Conservation (phyloP, 139 green algal species). For the Chlamydomonas sphaeroides region DNA sequence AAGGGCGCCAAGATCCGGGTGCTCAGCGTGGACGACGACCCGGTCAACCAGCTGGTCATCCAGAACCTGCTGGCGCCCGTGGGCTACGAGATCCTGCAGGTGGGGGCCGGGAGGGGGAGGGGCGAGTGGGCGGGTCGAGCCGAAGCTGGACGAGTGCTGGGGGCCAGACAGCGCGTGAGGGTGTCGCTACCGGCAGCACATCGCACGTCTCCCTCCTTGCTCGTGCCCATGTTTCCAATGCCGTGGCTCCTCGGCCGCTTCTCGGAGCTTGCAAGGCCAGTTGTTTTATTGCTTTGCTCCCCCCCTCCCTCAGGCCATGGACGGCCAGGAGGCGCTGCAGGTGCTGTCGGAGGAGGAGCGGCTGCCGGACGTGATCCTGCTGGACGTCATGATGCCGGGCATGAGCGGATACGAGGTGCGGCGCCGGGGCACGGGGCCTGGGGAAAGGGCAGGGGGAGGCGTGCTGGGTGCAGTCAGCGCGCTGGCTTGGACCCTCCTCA, state of each 20-base stretch:
- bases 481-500: too few relatives aligned
- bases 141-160: too few relatives aligned
- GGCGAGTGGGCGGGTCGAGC: not conserved
- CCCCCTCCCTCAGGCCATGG: slow-evolving; percentile 55
- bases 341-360: slow-evolving; percentile 33
- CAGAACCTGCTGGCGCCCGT: slow-evolving; percentile 63
- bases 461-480: too few relatives aligned
- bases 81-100: slow-evolving; percentile 60
- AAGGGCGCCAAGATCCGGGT: slow-evolving; percentile 45
- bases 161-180: too few relatives aligned
- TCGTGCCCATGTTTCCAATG: too few relatives aligned
- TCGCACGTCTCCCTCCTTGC: too few relatives aligned
- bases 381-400: slow-evolving; percentile 85
- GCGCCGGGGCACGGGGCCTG: too few relatives aligned
- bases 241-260: not conserved
- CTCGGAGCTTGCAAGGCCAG: too few relatives aligned
- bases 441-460: too few relatives aligned
- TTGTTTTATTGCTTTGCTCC: too few relatives aligned
- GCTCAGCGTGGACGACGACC: slow-evolving; percentile 74
- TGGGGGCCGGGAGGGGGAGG: slow-evolving; percentile 9
- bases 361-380: slow-evolving; percentile 69
- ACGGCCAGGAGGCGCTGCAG: slow-evolving; percentile 57
- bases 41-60: slow-evolving; percentile 75
- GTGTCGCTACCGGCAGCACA: too few relatives aligned
- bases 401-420: slow-evolving; percentile 73